Evolutionary conservation across 2,329 filamentous ascomycete genomes (phyloP).

Genomic region (Colletotrichum eleusines): DNA sequence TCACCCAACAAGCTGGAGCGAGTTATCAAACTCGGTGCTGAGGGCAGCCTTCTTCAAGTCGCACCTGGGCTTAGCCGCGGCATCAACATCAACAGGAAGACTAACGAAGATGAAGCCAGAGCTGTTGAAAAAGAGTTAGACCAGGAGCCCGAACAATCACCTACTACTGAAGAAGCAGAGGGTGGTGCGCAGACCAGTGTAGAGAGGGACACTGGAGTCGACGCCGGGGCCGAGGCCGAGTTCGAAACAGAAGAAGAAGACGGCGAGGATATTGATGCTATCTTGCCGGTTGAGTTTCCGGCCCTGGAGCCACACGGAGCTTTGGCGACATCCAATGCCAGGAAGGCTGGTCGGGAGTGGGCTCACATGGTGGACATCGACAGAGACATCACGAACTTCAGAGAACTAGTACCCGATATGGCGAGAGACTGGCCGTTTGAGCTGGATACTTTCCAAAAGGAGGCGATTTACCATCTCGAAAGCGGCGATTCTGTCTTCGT

Average conservation of each 20-base stretch:
- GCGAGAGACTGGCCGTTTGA: constrained; percentile 97
- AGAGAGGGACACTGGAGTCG: constrained; percentile 42
- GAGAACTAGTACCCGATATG: constrained; percentile 95
- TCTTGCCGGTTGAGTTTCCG: constrained; percentile 93
- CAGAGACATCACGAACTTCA: constrained; percentile 92
- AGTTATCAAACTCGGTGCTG: constrained; percentile 84
- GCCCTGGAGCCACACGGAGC: constrained; percentile 87
- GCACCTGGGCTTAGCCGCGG: constrained; percentile 87
- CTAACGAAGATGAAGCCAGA: constrained; percentile 63
- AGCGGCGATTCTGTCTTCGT: constrained; percentile 98
- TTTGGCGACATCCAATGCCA: constrained; percentile 77
- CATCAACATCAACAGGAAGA: constrained; percentile 74
- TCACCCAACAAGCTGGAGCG: constrained; percentile 75
- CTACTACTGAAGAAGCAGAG: constrained; percentile 47
- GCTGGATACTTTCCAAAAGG: constrained; percentile 97
- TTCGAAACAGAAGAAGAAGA: constrained; percentile 59
- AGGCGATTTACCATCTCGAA: constrained; percentile 97
- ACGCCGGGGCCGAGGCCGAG: constrained; percentile 24
- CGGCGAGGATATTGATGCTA: constrained; percentile 80
- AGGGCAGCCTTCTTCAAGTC: constrained; percentile 82
- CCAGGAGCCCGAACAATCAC: constrained; percentile 57
- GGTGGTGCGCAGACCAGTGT: constrained; percentile 43
- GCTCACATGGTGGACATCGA: constrained; percentile 98
- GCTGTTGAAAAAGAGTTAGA: constrained; percentile 61
- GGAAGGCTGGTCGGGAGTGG: constrained; percentile 88